Conservation (phyloP, 257 asterid genomes). For the Avicennia marina region DNA sequence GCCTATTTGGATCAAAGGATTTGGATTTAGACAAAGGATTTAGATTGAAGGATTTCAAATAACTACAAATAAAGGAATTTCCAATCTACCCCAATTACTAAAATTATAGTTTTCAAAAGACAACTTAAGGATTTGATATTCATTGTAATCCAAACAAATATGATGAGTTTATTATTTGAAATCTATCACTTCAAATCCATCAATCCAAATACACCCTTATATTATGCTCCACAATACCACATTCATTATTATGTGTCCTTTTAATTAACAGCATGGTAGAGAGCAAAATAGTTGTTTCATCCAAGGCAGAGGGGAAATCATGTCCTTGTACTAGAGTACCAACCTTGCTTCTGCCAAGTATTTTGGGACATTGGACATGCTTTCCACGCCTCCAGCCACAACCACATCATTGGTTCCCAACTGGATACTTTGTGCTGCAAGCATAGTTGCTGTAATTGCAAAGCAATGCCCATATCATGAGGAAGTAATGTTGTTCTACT, state of each 20-base stretch:
- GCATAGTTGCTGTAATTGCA: slow-evolving; percentile 49
- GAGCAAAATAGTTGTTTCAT: background rate
- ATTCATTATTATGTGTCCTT: background rate
- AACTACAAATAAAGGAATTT: too few species aligned
- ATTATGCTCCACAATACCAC: background rate
- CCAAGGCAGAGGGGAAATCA: background rate
- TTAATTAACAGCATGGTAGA: background rate
- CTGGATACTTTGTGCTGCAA: slow-evolving; percentile 61
- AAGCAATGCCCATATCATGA: too few species aligned
- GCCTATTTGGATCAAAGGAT: too few species aligned
- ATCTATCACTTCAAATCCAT: too few species aligned
- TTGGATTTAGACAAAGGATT: too few species aligned
- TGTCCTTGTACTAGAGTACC: slow-evolving; percentile 9
- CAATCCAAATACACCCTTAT: background rate
- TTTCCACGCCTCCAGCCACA: slow-evolving; percentile 73
- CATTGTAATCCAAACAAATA: too few species aligned
- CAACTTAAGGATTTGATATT: too few species aligned
- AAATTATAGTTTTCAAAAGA: too few species aligned
- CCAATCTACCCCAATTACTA: too few species aligned
- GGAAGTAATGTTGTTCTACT: too few species aligned
- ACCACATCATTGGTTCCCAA: slow-evolving; percentile 62
- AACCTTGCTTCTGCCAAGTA: slow-evolving; percentile 70
- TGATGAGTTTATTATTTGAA: too few species aligned
- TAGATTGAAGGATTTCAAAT: too few species aligned
- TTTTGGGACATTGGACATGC: slow-evolving; percentile 66